These are phyloP conservation scores for Fraxinus sp. DNA, from an alignment of 305 asterid species.

Conservation along the genomic window DNA sequence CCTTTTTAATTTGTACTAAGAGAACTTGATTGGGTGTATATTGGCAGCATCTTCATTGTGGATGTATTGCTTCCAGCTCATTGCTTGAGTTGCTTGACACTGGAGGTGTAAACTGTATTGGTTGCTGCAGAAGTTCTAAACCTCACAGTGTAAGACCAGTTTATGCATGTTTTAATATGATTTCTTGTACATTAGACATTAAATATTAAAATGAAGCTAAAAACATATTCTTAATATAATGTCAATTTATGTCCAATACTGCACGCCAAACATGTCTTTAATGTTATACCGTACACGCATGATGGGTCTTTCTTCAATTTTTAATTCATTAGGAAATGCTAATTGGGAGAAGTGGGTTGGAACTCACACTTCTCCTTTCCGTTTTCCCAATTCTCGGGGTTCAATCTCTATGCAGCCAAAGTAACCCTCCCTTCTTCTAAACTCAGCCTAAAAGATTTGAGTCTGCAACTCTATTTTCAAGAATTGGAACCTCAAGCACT, in stretches of 20 bases:
- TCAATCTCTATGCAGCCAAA: neutral
- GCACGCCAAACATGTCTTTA: neutral
- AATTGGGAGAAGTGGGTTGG: neutral
- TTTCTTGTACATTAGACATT: constrained; percentile 6
- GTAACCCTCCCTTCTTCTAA: neutral
- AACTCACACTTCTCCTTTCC: neutral
- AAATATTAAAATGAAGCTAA: neutral
- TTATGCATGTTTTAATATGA: constrained; percentile 6
- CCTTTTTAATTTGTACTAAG: constrained; percentile 2
- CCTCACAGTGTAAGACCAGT: constrained; percentile 57
- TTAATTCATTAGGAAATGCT: neutral
- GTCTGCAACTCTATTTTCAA: neutral
- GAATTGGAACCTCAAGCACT: constrained; percentile 1
- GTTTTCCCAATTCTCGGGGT: neutral
- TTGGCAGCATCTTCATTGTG: constrained; percentile 90
- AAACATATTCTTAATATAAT: neutral
- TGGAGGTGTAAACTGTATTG: constrained; percentile 73
- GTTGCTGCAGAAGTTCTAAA: constrained; percentile 54
- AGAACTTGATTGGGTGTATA: constrained; percentile 19
- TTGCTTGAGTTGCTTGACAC: constrained; percentile 68
- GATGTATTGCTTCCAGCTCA: constrained; percentile 83
- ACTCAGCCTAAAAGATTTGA: neutral
- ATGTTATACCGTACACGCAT: neutral
- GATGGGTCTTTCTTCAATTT: neutral
- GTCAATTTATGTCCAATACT: neutral